phyloP scores from a whole-genome alignment of 139 green algal genomes.

The Eudorina sp. region DNA sequence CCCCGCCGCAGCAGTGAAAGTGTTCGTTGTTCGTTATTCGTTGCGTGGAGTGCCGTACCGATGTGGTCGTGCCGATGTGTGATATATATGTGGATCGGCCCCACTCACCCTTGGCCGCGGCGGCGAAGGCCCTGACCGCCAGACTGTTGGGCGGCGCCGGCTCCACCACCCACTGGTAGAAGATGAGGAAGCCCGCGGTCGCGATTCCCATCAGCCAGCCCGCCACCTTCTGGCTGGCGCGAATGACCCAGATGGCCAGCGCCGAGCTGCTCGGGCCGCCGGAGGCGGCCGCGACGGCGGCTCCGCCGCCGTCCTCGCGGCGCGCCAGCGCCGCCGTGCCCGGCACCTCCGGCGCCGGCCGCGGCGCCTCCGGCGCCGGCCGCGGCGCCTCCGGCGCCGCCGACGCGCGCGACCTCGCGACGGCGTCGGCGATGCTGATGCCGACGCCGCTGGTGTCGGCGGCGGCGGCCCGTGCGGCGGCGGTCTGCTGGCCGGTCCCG shows the following conservation, averaged over 20 bases:
- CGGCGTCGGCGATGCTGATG: conserved; percentile 25
- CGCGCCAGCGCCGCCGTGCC: background rate
- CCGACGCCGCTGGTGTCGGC: conserved; percentile 11
- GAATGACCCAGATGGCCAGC: conserved; percentile 37
- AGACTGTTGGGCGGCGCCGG: conserved; percentile 74
- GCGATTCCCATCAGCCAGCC: conserved; percentile 75
- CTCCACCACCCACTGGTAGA: conserved; percentile 90
- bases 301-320: background rate
- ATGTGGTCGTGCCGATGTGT: no score
- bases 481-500: background rate
- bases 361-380: background rate
- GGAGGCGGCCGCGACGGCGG: background rate
- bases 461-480: background rate
- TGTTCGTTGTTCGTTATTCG: no score
- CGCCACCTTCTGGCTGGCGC: conserved; percentile 70
- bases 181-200: conserved; percentile 76
- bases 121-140: conserved; percentile 72
- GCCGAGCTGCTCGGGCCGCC: background rate
- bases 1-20: no score
- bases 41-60: no score
- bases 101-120: conserved; percentile 53
- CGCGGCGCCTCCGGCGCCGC: background rate
- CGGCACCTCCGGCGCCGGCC: background rate
- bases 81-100: no score
- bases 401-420: background rate